Base-by-base conservation (phyloP, 2,329 filamentous ascomycete genomes). In the Hymenoscyphus occultus region DNA sequence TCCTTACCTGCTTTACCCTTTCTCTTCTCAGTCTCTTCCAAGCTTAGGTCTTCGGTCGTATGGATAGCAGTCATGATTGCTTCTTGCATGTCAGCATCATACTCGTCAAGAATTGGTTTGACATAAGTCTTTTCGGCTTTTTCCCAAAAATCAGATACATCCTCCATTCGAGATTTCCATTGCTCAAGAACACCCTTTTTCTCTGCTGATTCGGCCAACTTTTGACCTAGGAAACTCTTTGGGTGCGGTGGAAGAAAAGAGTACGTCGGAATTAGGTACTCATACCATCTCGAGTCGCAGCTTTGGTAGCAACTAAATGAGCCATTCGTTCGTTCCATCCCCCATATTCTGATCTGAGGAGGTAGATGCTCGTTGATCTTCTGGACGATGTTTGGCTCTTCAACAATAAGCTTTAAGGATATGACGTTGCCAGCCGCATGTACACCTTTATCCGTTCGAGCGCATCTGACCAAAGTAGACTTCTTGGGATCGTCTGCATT, bases 401-500 rank as follows among this genome's bases (percentile, higher is more conserved):
- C 94, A 59, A 97, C 89, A 72, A 99, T 98, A 71, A 99, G 83
- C 80, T 99, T 99, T 73, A 98, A 78, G 39, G 92, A 97, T 68
- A 98, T 92, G 74, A 98, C 89, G 74, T 98, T 98, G 61, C 94
- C 95, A 1, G 94, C 94, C 1, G 94, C 94, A 77, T 98, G 94
- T 1, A 98, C 94, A 63, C 95, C 95, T 81, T 98, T 99, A 80
- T 99, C 95, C 0, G 95, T 99, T 69, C 95, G 86, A 3, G 95
- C 95, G 77, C 95, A 99, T 69, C 95, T 90, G 62, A 97, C 91
- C 58, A 99, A 85, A 61, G 92, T 93, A 1, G 93, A 96, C 79
- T 99, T 99, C 78, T 96, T 96, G 3, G 94, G 95, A 75, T 99
- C 95, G 72, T 96, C 89, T 28, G 95, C 95, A 75, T 99, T 99